These are phyloP conservation scores for Aspergillus sclerotioniger DNA, from an alignment of 495 filamentous ascomycete genomes.

Conservation along the genomic window DNA sequence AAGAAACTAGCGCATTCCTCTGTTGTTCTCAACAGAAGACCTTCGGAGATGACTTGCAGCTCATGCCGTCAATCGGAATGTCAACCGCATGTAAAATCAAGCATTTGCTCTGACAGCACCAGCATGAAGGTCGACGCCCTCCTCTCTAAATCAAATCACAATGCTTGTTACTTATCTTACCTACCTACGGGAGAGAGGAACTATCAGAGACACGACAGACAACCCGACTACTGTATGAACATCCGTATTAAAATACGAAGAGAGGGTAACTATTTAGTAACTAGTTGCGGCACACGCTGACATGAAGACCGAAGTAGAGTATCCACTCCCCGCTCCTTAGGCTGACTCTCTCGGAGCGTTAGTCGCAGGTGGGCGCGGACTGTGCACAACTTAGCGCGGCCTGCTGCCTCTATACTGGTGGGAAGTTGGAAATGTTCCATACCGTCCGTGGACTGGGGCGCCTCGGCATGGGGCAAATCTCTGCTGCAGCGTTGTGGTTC, in stretches of 20 bases:
- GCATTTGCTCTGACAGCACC: neutral
- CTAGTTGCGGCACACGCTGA: neutral
- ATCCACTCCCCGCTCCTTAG: neutral
- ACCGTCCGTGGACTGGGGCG: slow-evolving; percentile 8
- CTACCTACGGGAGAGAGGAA: too few species aligned
- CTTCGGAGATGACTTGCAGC: slow-evolving; percentile 17
- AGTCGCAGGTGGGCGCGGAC: slow-evolving; percentile 15
- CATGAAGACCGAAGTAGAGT: neutral
- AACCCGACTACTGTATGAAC: too few species aligned
- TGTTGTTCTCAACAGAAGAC: neutral
- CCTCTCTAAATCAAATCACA: too few species aligned
- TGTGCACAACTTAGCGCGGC: slow-evolving; percentile 16
- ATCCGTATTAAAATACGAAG: too few species aligned
- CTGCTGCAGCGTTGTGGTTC: slow-evolving; percentile 11
- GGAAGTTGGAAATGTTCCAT: slow-evolving; percentile 11
- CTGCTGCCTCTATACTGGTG: slow-evolving; percentile 12
- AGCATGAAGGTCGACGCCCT: too few species aligned
- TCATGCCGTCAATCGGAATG: slow-evolving; percentile 4
- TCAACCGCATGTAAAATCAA: neutral
- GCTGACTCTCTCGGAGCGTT: slow-evolving; percentile 5
- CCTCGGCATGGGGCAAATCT: slow-evolving; percentile 10
- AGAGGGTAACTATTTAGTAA: too few species aligned
- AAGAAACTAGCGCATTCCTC: neutral
- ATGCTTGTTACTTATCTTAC: too few species aligned
- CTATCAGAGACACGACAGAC: too few species aligned